A percentile compares a stretch with the other conserved stretches of the same genome.
phyloP scores from a whole-genome alignment of 805 yeast species.

The Lachancea sp. region DNA sequence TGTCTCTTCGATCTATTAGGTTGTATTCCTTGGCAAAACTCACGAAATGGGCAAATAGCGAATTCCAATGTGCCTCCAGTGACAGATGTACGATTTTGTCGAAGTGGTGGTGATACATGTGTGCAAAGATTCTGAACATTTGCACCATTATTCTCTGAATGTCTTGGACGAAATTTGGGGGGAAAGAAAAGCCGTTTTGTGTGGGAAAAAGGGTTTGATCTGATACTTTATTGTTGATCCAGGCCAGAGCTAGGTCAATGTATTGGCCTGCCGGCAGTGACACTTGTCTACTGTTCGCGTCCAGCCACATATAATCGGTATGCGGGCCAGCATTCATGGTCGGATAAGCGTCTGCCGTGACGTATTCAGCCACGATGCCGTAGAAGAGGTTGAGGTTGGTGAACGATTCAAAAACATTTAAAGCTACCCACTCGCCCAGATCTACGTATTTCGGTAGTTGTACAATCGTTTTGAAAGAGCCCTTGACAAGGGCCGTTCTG shows the following conservation, averaged over 20 bases:
- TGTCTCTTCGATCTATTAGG: constrained; percentile 69
- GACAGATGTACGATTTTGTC: constrained; percentile 88
- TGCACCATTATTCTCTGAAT: constrained; percentile 84
- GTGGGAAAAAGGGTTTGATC: constrained; percentile 93
- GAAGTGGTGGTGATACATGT: constrained; percentile 88
- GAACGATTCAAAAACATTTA: constrained; percentile 84
- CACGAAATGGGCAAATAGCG: constrained; percentile 90
- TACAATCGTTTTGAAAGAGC: constrained; percentile 92
- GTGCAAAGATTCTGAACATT: constrained; percentile 93
- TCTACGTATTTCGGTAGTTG: constrained; percentile 94
- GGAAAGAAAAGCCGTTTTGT: constrained; percentile 79
- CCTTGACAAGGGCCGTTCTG: constrained; percentile 89
- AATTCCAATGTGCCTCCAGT: constrained; percentile 96
- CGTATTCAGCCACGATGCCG: constrained; percentile 84
- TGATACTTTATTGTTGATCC: constrained; percentile 82
- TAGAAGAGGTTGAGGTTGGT: constrained; percentile 81
- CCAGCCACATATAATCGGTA: constrained; percentile 87
- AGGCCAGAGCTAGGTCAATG: constrained; percentile 83
- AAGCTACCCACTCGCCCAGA: constrained; percentile 90
- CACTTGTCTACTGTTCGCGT: constrained; percentile 68
- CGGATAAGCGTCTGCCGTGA: constrained; percentile 83
- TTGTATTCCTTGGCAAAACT: constrained; percentile 81
- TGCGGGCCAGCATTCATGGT: constrained; percentile 95
- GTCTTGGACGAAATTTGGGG: constrained; percentile 74
- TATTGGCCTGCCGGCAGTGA: constrained; percentile 89